Conservation (phyloP, 2,329 filamentous ascomycete species). For the Xylariaceae sp. region DNA sequence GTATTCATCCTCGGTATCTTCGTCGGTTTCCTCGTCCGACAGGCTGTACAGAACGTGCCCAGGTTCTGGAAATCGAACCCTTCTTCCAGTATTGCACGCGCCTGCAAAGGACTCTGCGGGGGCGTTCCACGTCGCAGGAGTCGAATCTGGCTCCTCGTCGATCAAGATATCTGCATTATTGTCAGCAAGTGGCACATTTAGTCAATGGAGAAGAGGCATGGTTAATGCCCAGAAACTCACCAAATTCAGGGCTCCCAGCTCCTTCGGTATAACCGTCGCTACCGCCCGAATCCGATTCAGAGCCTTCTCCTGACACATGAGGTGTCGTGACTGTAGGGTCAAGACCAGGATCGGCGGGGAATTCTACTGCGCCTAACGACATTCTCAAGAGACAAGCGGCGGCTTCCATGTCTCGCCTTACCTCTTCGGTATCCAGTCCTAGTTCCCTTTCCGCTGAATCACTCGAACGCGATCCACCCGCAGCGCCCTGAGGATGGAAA, state of each 20-base stretch:
- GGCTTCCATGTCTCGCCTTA: conserved; percentile 26
- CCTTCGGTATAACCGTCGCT: conserved; percentile 18
- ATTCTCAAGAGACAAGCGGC: conserved; percentile 28
- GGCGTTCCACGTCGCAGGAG: neutral
- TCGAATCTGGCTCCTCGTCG: conserved; percentile 15
- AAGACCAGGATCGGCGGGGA: conserved; percentile 17
- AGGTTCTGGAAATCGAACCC: neutral
- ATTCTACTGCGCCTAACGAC: conserved; percentile 13
- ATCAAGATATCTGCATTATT: conserved; percentile 22
- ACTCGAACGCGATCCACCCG: conserved; percentile 19
- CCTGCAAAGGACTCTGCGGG: neutral
- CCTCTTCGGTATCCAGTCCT: conserved; percentile 21
- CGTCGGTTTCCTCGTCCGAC: neutral
- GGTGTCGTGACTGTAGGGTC: conserved; percentile 16
- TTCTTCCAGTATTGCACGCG: neutral
- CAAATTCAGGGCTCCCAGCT: conserved; percentile 7
- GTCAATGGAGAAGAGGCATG: neutral
- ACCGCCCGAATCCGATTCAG: conserved; percentile 21
- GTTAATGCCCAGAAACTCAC: conserved; percentile 23
- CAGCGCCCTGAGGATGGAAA: conserved; percentile 7
- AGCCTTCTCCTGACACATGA: conserved; percentile 30
- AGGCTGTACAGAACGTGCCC: conserved; percentile 4
- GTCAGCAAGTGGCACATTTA: neutral
- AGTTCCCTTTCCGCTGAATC: conserved; percentile 17
- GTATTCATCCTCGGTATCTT: conserved; percentile 4